phyloP scores from a whole-genome alignment of 768 basidiomycete genomes.

The Dacryopinax primogenitus region DNA sequence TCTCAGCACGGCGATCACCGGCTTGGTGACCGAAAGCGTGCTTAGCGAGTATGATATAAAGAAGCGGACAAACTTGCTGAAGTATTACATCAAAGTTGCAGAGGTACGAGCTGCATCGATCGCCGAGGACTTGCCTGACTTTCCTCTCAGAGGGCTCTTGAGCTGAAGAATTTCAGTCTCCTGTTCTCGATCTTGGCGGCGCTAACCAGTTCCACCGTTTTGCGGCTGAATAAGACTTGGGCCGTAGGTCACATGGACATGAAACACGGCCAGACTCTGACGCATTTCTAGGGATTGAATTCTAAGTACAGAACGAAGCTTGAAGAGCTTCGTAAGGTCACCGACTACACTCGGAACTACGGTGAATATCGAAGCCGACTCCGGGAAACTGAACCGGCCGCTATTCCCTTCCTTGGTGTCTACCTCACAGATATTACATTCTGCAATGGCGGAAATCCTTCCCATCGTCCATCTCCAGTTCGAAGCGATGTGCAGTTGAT shows the following conservation, averaged over 20 bases:
- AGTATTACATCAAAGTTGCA: conserved; percentile 88
- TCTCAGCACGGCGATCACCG: conserved; percentile 84
- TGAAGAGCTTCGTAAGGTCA: conserved; percentile 67
- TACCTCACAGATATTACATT: conserved; percentile 91
- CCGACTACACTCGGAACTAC: conserved; percentile 83
- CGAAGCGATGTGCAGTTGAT: conserved; percentile 66
- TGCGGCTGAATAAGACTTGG: conserved; percentile 88
- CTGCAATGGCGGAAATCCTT: conserved; percentile 87
- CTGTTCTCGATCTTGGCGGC: conserved; percentile 87
- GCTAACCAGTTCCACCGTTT: conserved; percentile 88
- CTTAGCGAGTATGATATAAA: conserved; percentile 78
- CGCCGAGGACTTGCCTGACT: conserved; percentile 11
- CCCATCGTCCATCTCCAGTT: conserved; percentile 63
- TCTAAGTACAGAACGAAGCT: conserved; percentile 73
- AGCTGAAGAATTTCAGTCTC: conserved; percentile 80
- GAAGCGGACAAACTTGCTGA: conserved; percentile 62
- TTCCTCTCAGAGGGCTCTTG: conserved; percentile 59
- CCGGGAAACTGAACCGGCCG: conserved; percentile 79
- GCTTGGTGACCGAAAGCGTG: conserved; percentile 92
- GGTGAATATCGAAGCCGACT: conserved; percentile 81
- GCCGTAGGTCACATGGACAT: conserved; percentile 40
- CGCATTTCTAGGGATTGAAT: conserved; percentile 50
- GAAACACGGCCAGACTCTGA: conserved; percentile 7
- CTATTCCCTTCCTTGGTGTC: conserved; percentile 86
- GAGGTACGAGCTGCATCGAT: conserved; percentile 53